Percentiles rank a stretch among this genome's conserved stretches.
phyloP scores from a whole-genome alignment of 2,329 filamentous ascomycete species.

The Diplodia mutila region DNA sequence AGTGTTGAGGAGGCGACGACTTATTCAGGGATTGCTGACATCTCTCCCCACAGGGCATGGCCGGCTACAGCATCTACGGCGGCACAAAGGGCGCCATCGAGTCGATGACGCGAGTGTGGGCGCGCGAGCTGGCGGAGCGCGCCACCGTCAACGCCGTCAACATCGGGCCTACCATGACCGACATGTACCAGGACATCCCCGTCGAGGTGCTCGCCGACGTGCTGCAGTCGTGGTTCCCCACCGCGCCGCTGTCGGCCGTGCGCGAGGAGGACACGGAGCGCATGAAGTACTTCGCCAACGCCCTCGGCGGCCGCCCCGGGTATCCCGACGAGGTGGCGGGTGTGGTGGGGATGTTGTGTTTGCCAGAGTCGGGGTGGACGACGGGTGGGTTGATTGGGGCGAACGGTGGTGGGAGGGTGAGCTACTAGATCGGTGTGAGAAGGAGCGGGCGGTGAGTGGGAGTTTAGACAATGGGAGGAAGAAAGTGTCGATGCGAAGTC shows the following conservation, averaged over 20 bases:
- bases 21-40: background rate
- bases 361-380: conserved; percentile 7
- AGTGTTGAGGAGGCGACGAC: too few species aligned
- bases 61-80: conserved; percentile 16
- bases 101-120: conserved; percentile 26
- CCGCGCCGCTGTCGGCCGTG: background rate
- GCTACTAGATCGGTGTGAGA: background rate
- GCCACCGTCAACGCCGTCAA: conserved; percentile 27
- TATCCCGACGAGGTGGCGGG: conserved; percentile 26
- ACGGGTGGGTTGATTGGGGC: conserved; percentile 20
- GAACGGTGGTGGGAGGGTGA: conserved; percentile 23
- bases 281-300: conserved; percentile 1
- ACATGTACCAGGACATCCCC: conserved; percentile 24
- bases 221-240: conserved; percentile 16
- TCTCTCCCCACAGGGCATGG: background rate
- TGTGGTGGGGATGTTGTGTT: conserved; percentile 7
- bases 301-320: conserved; percentile 15
- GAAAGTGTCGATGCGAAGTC: too few species aligned
- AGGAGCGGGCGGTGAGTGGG: background rate
- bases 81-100: conserved; percentile 26
- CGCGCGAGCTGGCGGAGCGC: conserved; percentile 23
- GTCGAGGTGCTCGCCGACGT: background rate
- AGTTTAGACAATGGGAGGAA: too few species aligned
- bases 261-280: conserved; percentile 2
- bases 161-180: conserved; percentile 26